Conservation (phyloP, 306 rosid species). For the Clitoria ternatea region DNA sequence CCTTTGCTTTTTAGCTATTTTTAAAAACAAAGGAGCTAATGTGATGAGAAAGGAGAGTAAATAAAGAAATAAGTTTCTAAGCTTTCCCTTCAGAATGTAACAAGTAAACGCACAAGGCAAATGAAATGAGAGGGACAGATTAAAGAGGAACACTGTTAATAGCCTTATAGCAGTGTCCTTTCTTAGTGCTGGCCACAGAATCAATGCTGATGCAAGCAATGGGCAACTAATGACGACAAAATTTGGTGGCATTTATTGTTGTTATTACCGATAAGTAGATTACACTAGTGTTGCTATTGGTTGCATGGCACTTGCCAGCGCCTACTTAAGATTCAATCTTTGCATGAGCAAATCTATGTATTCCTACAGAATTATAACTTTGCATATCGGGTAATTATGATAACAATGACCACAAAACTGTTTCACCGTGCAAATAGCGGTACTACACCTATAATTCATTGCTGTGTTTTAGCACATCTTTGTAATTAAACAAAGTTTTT, state of each 20-base stretch:
- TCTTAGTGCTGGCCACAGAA: constrained; percentile 9
- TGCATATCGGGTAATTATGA: constrained; percentile 4
- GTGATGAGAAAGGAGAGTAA: constrained; percentile 43
- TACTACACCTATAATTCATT: too few relatives aligned
- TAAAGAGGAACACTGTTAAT: constrained; percentile 29
- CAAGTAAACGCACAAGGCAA: constrained; percentile 38
- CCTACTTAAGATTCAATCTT: background rate
- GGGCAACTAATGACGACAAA: constrained; percentile 31
- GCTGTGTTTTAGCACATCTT: too few relatives aligned
- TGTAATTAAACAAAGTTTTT: too few relatives aligned
- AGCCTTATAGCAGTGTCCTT: constrained; percentile 40
- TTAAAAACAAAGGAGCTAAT: constrained; percentile 14
- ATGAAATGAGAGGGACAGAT: constrained; percentile 33
- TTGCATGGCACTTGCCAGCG: background rate
- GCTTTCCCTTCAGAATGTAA: constrained; percentile 42
- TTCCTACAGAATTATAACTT: constrained; percentile 1
- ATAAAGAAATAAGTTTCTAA: background rate
- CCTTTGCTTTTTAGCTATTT: constrained; percentile 36
- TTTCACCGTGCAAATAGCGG: background rate
- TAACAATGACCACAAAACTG: background rate
- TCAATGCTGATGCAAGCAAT: constrained; percentile 52
- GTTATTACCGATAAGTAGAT: constrained; percentile 19
- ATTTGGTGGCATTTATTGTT: constrained; percentile 24
- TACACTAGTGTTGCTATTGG: background rate
- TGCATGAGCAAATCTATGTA: constrained; percentile 19